phyloP scores from a whole-genome alignment of 495 filamentous ascomycete genomes.

The Articulospora tetracladia region DNA sequence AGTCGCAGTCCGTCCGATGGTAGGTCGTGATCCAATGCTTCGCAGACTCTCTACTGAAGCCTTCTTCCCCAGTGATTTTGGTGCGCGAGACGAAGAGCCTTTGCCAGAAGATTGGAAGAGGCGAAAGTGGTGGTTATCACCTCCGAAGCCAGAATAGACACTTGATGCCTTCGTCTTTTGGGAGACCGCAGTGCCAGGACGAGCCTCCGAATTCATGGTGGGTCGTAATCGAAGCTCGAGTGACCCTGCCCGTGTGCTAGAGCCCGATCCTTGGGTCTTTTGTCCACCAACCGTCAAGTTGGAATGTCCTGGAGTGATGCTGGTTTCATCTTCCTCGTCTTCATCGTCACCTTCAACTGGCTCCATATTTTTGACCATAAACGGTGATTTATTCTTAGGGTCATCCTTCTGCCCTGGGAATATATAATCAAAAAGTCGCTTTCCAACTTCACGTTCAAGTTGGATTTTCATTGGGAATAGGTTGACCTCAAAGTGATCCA shows the following conservation, averaged over 20 bases:
- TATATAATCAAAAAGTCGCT: slow-evolving; percentile 95
- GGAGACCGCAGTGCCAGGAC: slow-evolving; percentile 35
- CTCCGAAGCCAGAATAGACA: slow-evolving; percentile 37
- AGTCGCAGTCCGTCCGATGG: slow-evolving; percentile 43
- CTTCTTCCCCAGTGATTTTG: slow-evolving; percentile 51
- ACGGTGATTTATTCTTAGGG: slow-evolving; percentile 65
- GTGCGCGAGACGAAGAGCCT: slow-evolving; percentile 27
- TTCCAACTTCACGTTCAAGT: slow-evolving; percentile 87
- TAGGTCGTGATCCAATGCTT: slow-evolving; percentile 38
- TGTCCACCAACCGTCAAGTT: slow-evolving; percentile 2
- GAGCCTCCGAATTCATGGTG: slow-evolving; percentile 62
- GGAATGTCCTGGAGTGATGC: neutral
- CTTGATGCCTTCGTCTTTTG: slow-evolving; percentile 47
- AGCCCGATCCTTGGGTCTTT: slow-evolving; percentile 6
- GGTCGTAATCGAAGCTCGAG: slow-evolving; percentile 76
- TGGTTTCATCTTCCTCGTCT: slow-evolving; percentile 49
- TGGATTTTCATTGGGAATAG: slow-evolving; percentile 92
- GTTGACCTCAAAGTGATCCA: slow-evolving; percentile 96
- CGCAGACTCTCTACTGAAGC: slow-evolving; percentile 64
- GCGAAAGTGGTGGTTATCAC: slow-evolving; percentile 43
- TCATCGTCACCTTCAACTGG: slow-evolving; percentile 48
- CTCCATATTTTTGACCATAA: slow-evolving; percentile 72
- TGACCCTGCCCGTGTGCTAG: slow-evolving; percentile 55
- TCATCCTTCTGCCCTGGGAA: slow-evolving; percentile 73
- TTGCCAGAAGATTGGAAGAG: slow-evolving; percentile 42